phyloP scores from a whole-genome alignment of 2,329 filamentous ascomycete species.

The Tolypocladium cylindrosporum region DNA sequence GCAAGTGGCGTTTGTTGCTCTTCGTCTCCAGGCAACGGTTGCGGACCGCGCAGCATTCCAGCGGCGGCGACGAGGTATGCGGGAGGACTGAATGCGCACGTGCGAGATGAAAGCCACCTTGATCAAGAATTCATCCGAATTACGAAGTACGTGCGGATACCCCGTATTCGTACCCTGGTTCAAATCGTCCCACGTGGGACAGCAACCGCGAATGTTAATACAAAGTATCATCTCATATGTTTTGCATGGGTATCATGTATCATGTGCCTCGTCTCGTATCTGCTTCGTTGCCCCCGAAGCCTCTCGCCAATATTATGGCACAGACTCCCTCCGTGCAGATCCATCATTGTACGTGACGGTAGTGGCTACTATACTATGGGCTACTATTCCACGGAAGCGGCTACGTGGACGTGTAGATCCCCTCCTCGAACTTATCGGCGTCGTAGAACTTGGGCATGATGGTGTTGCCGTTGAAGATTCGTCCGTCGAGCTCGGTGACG shows the following conservation, averaged over 20 bases:
- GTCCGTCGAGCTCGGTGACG: slow-evolving; percentile 79
- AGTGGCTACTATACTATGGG: not conserved
- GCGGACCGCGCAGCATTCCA: not conserved
- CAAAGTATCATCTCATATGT: not conserved
- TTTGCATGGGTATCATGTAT: not conserved
- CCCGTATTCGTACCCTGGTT: too few relatives aligned
- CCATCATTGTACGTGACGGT: not conserved
- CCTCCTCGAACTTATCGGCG: slow-evolving; percentile 68
- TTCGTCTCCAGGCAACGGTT: not conserved
- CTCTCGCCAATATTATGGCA: not conserved
- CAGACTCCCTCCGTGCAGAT: not conserved
- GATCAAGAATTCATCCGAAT: not conserved
- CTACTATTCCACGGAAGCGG: not conserved
- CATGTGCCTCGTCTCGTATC: not conserved
- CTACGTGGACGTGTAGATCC: slow-evolving; percentile 32
- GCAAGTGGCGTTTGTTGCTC: not conserved
- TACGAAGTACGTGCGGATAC: not conserved
- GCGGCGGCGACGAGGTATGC: not conserved
- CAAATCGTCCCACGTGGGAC: not conserved
- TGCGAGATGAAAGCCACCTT: not conserved
- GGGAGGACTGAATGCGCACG: not conserved
- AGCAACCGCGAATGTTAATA: not conserved
- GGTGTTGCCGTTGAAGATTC: slow-evolving; percentile 77
- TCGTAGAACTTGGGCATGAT: slow-evolving; percentile 81
- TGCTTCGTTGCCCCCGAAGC: not conserved